Conservation (phyloP, 768 basidiomycete genomes). For the Lactifluus volemus region DNA sequence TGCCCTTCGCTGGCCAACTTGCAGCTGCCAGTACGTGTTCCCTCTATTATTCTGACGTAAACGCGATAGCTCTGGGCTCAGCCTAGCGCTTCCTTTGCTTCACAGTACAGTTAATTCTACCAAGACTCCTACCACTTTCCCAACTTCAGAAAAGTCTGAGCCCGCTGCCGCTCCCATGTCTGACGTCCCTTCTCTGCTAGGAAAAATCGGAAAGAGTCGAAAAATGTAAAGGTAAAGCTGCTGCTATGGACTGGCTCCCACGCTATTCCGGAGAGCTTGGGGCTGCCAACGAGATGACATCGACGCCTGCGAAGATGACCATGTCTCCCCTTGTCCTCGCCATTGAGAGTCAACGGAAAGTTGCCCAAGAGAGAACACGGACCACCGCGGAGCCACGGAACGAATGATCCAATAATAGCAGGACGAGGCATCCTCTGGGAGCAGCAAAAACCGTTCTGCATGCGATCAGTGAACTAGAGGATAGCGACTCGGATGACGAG, state of each 20-base stretch:
- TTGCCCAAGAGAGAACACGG: background rate
- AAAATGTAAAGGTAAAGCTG: background rate
- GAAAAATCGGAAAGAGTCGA: background rate
- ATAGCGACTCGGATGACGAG: background rate
- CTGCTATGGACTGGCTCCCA: background rate
- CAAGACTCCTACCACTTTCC: background rate
- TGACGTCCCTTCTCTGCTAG: background rate
- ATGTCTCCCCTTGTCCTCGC: too few relatives aligned
- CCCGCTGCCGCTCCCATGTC: background rate
- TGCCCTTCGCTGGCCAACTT: background rate
- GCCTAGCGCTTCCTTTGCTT: background rate
- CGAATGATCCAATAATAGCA: background rate
- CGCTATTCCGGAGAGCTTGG: background rate
- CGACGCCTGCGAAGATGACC: too few relatives aligned
- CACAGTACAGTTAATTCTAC: slow-evolving; percentile 1
- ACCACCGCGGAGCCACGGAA: background rate
- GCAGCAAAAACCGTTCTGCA: too few relatives aligned
- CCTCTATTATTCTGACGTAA: background rate
- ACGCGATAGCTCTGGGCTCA: background rate
- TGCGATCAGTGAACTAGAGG: background rate
- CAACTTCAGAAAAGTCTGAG: background rate
- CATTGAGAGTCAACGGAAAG: too few relatives aligned
- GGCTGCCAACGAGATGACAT: too few relatives aligned
- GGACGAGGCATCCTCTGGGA: background rate
- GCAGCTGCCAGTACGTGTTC: slow-evolving; percentile 3